Conservation (phyloP, 2,329 filamentous ascomycete species). For the Thelonectria discophora region DNA sequence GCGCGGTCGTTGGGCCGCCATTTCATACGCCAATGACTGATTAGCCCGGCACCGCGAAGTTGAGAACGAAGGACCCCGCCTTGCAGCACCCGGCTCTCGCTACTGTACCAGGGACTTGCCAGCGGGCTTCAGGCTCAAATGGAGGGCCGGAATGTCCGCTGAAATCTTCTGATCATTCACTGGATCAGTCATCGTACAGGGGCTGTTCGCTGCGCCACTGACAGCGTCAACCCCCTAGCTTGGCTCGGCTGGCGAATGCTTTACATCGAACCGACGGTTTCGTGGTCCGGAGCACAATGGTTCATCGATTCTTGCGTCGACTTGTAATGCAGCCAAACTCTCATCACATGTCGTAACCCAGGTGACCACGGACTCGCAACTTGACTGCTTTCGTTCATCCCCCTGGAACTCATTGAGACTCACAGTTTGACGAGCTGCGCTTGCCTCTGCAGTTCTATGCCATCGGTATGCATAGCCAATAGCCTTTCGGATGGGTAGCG, state of each 20-base stretch:
- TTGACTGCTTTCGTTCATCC: not conserved
- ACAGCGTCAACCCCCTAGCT: slow-evolving; percentile 21
- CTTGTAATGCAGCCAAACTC: not conserved
- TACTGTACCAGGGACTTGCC: slow-evolving; percentile 28
- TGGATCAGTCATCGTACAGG: slow-evolving; percentile 39
- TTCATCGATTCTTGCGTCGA: slow-evolving; percentile 8
- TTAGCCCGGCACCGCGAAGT: slow-evolving; percentile 22
- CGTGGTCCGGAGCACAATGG: not conserved
- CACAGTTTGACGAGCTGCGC: not conserved
- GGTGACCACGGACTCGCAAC: not conserved
- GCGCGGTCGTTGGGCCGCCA: slow-evolving; percentile 22
- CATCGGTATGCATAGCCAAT: not conserved
- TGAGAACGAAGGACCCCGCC: slow-evolving; percentile 10
- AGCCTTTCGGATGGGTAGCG: not conserved
- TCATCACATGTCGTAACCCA: not conserved
- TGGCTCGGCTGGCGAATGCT: slow-evolving; percentile 22
- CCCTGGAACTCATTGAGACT: not conserved
- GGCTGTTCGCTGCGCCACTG: slow-evolving; percentile 38
- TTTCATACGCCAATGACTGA: slow-evolving; percentile 21
- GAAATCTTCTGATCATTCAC: slow-evolving; percentile 35
- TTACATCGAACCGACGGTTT: not conserved
- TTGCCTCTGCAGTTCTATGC: not conserved
- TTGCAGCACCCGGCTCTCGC: slow-evolving; percentile 27
- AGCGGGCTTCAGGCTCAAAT: slow-evolving; percentile 26
- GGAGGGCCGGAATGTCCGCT: slow-evolving; percentile 25